Percentiles rank a stretch among this genome's conserved stretches.
phyloP scores from a whole-genome alignment of 2,329 filamentous ascomycete species.

The Setomelanomma holmii region DNA sequence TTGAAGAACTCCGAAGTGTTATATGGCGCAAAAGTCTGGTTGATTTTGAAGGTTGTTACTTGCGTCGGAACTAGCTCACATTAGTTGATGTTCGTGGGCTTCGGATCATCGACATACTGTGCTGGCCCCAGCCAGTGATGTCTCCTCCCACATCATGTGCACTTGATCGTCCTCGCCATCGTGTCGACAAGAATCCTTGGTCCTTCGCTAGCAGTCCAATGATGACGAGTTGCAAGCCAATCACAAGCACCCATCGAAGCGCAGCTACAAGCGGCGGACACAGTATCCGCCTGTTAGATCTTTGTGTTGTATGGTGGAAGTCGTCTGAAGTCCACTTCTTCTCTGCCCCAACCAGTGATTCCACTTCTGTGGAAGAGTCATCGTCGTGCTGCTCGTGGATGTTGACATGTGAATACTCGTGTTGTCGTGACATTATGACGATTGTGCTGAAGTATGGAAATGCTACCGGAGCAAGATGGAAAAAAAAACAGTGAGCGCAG shows the following conservation, averaged over 20 bases:
- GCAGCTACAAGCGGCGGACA: slow-evolving; percentile 20
- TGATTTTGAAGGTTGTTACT: slow-evolving; percentile 42
- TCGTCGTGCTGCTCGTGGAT: slow-evolving; percentile 34
- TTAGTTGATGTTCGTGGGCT: slow-evolving; percentile 4
- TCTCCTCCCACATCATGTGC: slow-evolving; percentile 41
- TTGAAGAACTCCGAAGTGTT: slow-evolving; percentile 48
- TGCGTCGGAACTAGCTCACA: slow-evolving; percentile 34
- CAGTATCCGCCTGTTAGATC: slow-evolving; percentile 25
- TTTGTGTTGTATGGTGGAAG: slow-evolving; percentile 21
- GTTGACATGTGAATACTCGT: slow-evolving; percentile 38
- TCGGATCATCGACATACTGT: slow-evolving; percentile 24
- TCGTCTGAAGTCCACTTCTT: slow-evolving; percentile 34
- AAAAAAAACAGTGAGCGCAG: slow-evolving; percentile 36
- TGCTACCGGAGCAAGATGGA: slow-evolving; percentile 5
- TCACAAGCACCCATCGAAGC: slow-evolving; percentile 39
- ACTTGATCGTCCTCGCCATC: slow-evolving; percentile 29
- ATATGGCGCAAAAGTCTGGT: slow-evolving; percentile 44
- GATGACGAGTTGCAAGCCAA: slow-evolving; percentile 39
- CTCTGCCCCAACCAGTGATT: slow-evolving; percentile 38
- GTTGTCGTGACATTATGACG: slow-evolving; percentile 37
- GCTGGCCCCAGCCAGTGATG: slow-evolving; percentile 42
- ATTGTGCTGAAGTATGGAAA: not conserved
- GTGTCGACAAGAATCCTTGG: slow-evolving; percentile 34
- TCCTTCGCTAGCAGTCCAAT: slow-evolving; percentile 39
- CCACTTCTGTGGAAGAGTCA: slow-evolving; percentile 44